phyloP scores from a whole-genome alignment of 2,329 filamentous ascomycete species.

The Emydomyces testavorans region DNA sequence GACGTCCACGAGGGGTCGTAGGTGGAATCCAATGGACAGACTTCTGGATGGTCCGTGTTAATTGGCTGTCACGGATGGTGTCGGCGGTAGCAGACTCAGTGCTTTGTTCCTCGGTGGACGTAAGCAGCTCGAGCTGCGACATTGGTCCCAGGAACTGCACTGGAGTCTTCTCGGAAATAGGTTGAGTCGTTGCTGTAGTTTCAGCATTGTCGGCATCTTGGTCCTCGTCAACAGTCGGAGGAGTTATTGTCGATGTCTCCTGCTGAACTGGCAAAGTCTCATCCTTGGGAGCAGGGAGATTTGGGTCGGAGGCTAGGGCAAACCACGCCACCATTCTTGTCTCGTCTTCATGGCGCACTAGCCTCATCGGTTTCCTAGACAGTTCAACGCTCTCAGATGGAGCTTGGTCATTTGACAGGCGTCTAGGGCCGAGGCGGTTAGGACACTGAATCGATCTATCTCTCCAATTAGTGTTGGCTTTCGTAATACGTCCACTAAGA shows the following conservation, averaged over 20 bases:
- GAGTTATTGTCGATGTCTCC: conserved; percentile 2
- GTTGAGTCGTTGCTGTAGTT: not conserved
- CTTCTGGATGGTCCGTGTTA: not conserved
- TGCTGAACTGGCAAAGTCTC: conserved; percentile 5
- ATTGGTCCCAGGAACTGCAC: not conserved
- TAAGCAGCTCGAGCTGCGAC: not conserved
- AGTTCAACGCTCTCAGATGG: not conserved
- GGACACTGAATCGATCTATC: not conserved
- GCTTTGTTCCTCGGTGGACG: not conserved
- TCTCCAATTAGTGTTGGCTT: not conserved
- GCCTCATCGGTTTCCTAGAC: not conserved
- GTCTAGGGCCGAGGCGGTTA: not conserved
- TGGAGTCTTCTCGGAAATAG: not conserved
- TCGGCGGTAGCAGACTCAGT: conserved; percentile 1
- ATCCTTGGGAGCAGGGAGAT: not conserved
- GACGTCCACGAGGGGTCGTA: conserved; percentile 13
- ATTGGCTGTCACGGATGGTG: not conserved
- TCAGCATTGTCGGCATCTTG: conserved; percentile 3
- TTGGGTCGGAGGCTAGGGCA: not conserved
- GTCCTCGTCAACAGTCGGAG: not conserved
- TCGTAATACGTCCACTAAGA: conserved; percentile 1
- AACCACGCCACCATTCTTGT: conserved; percentile 4
- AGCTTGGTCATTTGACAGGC: not conserved
- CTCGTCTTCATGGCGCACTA: not conserved
- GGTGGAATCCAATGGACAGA: conserved; percentile 3